Evolutionary conservation across 345 rosid species (phyloP).

Genomic region (Cardamine chenopodiifolia): DNA sequence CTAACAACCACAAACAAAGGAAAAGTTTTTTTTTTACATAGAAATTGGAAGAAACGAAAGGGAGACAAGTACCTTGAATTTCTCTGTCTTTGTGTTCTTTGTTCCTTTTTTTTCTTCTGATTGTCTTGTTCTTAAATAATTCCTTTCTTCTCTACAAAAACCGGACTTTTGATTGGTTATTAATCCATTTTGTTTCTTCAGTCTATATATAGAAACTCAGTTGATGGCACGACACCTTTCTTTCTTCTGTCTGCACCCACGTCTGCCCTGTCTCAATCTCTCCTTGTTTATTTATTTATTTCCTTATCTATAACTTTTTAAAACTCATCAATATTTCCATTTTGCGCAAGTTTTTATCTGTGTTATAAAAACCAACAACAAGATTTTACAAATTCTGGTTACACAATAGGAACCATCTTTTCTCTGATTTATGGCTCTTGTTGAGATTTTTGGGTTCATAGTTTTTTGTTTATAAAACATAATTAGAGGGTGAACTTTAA

Average conservation of each 20-base stretch:
- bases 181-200: constrained; percentile 30
- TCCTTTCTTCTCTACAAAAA: constrained; percentile 22
- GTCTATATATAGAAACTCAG: constrained; percentile 42
- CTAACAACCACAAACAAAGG: neutral
- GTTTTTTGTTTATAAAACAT: neutral
- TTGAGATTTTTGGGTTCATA: neutral
- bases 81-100: constrained; percentile 25
- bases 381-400: neutral
- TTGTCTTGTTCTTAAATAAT: constrained; percentile 33
- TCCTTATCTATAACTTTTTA: constrained; percentile 5
- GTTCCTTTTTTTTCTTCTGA: constrained; percentile 1
- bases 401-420: neutral
- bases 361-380: neutral
- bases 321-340: neutral
- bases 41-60: constrained; percentile 3
- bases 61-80: constrained; percentile 25
- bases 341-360: neutral
- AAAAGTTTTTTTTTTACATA: neutral
- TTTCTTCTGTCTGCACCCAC: constrained; percentile 39
- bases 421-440: neutral
- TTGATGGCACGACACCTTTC: constrained; percentile 41
- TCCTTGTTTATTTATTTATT: neutral
- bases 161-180: constrained; percentile 39
- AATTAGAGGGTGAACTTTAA: neutral
- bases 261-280: constrained; percentile 30